Conservation (phyloP, 495 filamentous ascomycete species). For the Thermochaetoides thermophila region DNA sequence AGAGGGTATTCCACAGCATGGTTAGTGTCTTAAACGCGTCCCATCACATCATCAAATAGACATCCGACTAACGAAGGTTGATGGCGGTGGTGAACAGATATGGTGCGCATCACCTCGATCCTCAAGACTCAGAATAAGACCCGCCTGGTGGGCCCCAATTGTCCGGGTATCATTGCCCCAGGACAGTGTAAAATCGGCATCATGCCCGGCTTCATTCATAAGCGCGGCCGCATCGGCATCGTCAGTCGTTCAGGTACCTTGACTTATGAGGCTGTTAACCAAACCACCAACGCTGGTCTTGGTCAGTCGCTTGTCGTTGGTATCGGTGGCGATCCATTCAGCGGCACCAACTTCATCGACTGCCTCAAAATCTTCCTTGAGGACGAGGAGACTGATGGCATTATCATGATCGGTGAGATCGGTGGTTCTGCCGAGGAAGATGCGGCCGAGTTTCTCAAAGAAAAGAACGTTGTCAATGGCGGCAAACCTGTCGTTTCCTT, state of each 20-base stretch:
- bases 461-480: constrained; percentile 68
- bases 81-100: constrained; percentile 43
- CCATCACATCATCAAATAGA: not conserved
- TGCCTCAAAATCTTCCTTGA: constrained; percentile 93
- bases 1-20: constrained; percentile 94
- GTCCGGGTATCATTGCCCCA: constrained; percentile 91
- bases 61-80: not conserved
- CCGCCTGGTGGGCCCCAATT: constrained; percentile 91
- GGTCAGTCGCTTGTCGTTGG: constrained; percentile 96
- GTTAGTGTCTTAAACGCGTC: too few species aligned
- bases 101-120: constrained; percentile 98
- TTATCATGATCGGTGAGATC: constrained; percentile 99
- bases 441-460: constrained; percentile 82
- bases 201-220: constrained; percentile 99
- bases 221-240: constrained; percentile 95
- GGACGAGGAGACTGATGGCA: constrained; percentile 93
- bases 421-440: constrained; percentile 96
- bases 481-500: constrained; percentile 91
- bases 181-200: constrained; percentile 99
- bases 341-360: constrained; percentile 98
- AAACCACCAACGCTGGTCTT: constrained; percentile 91
- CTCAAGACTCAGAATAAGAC: constrained; percentile 97
- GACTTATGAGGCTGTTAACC: constrained; percentile 99
- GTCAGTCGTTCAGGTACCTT: constrained; percentile 96
- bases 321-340: constrained; percentile 98